phyloP scores from a whole-genome alignment of 805 yeast species.

The Danielozyma ontarioensis region DNA sequence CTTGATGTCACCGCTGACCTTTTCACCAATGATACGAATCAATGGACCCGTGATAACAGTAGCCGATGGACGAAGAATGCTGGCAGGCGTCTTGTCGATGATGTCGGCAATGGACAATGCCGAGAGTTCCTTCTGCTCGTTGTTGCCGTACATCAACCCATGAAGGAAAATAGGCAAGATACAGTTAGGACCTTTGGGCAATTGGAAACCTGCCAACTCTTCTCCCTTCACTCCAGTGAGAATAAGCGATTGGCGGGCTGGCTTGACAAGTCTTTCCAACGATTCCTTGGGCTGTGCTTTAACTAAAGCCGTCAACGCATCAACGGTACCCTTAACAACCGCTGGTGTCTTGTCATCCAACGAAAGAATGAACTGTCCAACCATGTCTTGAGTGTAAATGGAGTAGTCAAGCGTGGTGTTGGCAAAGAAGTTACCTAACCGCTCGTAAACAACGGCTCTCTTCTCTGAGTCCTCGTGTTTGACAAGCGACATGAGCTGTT shows the following conservation, averaged over 20 bases:
- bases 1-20: slow-evolving; percentile 86
- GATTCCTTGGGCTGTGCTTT: slow-evolving; percentile 70
- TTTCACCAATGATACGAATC: slow-evolving; percentile 96
- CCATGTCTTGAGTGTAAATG: slow-evolving; percentile 70
- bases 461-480: slow-evolving; percentile 68
- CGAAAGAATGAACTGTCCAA: slow-evolving; percentile 60
- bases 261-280: slow-evolving; percentile 70
- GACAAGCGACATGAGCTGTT: slow-evolving; percentile 68
- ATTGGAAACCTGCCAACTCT: slow-evolving; percentile 67
- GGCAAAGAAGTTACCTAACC: slow-evolving; percentile 68
- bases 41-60: slow-evolving; percentile 95
- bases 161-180: slow-evolving; percentile 87
- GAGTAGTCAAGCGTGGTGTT: slow-evolving; percentile 64
- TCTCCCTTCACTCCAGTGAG: slow-evolving; percentile 58
- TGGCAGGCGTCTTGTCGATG: slow-evolving; percentile 81
- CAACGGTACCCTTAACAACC: slow-evolving; percentile 62
- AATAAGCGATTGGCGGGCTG: slow-evolving; percentile 71
- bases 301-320: slow-evolving; percentile 60
- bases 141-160: slow-evolving; percentile 90
- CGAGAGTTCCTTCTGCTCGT: slow-evolving; percentile 76
- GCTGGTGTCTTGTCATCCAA: slow-evolving; percentile 64
- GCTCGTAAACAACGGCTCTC: slow-evolving; percentile 58
- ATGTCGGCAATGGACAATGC: slow-evolving; percentile 88
- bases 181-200: slow-evolving; percentile 83
- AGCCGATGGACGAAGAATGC: slow-evolving; percentile 77